These are phyloP conservation scores for Neopestalotiopsis rosae DNA, from an alignment of 2,329 filamentous ascomycete species.

Conservation along the genomic window DNA sequence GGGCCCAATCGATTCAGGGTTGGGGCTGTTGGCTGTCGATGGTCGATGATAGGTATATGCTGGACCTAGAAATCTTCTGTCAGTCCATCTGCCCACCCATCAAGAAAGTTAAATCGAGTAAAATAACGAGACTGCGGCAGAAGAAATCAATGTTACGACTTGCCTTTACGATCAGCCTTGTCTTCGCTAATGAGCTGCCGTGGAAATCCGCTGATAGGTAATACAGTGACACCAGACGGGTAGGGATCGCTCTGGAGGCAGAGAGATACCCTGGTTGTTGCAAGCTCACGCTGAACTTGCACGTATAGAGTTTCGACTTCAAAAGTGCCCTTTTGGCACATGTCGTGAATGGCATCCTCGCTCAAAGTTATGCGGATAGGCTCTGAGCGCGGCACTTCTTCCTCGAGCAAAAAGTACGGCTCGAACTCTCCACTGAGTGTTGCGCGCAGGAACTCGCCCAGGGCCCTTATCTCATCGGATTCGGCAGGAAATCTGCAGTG, in stretches of 20 bases:
- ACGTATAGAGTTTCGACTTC: constrained; percentile 31
- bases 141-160: neutral
- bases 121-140: neutral
- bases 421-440: constrained; percentile 35
- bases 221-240: constrained; percentile 29
- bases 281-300: constrained; percentile 27
- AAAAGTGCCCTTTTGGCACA: constrained; percentile 35
- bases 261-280: constrained; percentile 32
- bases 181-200: constrained; percentile 35
- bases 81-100: neutral
- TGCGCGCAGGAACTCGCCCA: constrained; percentile 36
- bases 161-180: constrained; percentile 17
- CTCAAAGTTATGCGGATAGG: constrained; percentile 30
- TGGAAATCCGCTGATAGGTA: constrained; percentile 37
- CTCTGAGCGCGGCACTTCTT: constrained; percentile 26
- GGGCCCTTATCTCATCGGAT: constrained; percentile 34
- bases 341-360: constrained; percentile 33
- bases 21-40: neutral
- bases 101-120: neutral
- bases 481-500: constrained; percentile 33
- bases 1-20: constrained; percentile 2
- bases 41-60: constrained; percentile 4
- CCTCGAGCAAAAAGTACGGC: constrained; percentile 36
- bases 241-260: constrained; percentile 31
- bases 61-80: neutral